Evolutionary conservation across 2,329 filamentous ascomycete genomes (phyloP).

Genomic region (Pseudocercospora fuligena): DNA sequence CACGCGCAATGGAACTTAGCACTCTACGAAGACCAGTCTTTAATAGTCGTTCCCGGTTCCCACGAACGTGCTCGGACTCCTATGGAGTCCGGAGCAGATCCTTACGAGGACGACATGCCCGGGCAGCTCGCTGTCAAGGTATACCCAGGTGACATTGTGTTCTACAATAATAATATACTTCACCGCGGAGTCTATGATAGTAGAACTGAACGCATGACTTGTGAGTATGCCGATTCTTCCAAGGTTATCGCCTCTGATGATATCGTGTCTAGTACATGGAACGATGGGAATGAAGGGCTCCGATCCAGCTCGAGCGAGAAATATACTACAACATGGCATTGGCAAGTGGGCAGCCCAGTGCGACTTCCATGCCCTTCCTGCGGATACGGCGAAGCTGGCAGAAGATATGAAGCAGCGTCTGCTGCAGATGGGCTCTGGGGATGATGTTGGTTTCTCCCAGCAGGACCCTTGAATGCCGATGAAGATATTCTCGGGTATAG

Average conservation of each 20-base stretch:
- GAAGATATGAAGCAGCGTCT: conserved; percentile 68
- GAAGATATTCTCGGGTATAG: background rate
- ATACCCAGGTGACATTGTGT: conserved; percentile 76
- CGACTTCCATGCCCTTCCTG: conserved; percentile 58
- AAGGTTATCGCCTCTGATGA: background rate
- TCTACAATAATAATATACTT: conserved; percentile 90
- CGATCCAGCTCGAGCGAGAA: conserved; percentile 64
- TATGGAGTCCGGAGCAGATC: conserved; percentile 68
- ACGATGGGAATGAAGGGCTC: conserved; percentile 67
- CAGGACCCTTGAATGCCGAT: conserved; percentile 49
- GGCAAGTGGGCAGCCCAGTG: conserved; percentile 67
- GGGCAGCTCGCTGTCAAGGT: conserved; percentile 70
- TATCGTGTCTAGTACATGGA: conserved; percentile 60
- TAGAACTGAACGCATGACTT: conserved; percentile 66
- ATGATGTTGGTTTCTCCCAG: conserved; percentile 68
- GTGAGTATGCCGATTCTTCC: background rate
- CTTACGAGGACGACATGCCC: conserved; percentile 66
- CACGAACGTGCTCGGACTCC: conserved; percentile 74
- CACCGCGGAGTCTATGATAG: conserved; percentile 71
- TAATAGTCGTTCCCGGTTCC: conserved; percentile 78
- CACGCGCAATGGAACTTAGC: conserved; percentile 91
- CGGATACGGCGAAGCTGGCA: conserved; percentile 52
- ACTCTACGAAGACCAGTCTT: conserved; percentile 72
- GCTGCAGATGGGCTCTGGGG: conserved; percentile 64
- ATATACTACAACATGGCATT: conserved; percentile 76